Conservation (phyloP, 116 monocot species). For the Zostera marina region DNA sequence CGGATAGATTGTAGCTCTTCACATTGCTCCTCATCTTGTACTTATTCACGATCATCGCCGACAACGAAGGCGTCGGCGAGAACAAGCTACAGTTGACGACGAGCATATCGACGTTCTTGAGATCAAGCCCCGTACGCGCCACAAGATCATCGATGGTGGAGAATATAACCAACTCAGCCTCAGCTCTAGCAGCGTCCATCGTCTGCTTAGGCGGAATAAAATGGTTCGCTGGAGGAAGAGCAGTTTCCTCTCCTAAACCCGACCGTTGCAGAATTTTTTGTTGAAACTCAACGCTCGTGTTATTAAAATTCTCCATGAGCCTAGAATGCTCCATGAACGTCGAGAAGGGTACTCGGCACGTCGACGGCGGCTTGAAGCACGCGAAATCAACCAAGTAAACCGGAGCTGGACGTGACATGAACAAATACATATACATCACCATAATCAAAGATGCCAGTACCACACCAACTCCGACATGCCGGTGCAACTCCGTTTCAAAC, state of each 20-base stretch:
- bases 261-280: slow-evolving; percentile 11
- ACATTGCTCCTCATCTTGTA: slow-evolving; percentile 43
- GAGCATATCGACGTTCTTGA: slow-evolving; percentile 47
- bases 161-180: slow-evolving; percentile 13
- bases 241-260: slow-evolving; percentile 15
- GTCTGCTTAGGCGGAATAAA: slow-evolving; percentile 8
- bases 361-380: slow-evolving; percentile 18
- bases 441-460: neutral
- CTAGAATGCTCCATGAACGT: slow-evolving; percentile 33
- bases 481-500: too few relatives aligned
- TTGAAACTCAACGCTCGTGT: slow-evolving; percentile 11
- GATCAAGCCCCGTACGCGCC: slow-evolving; percentile 6
- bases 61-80: slow-evolving; percentile 38
- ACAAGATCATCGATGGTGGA: slow-evolving; percentile 10
- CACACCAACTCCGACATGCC: too few relatives aligned
- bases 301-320: slow-evolving; percentile 12
- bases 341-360: slow-evolving; percentile 26
- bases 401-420: slow-evolving; percentile 14
- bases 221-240: slow-evolving; percentile 13
- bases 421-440: slow-evolving; percentile 10
- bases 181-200: slow-evolving; percentile 6
- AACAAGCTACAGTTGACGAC: slow-evolving; percentile 71
- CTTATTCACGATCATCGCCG: slow-evolving; percentile 46
- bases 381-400: slow-evolving; percentile 39
- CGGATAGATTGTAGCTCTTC: slow-evolving; percentile 35